Percentiles rank a stretch among this genome's conserved stretches.
These are phyloP conservation scores for Yamadazyma sp. DNA, from an alignment of 1,139 yeast genomes.

Conservation along the genomic window DNA sequence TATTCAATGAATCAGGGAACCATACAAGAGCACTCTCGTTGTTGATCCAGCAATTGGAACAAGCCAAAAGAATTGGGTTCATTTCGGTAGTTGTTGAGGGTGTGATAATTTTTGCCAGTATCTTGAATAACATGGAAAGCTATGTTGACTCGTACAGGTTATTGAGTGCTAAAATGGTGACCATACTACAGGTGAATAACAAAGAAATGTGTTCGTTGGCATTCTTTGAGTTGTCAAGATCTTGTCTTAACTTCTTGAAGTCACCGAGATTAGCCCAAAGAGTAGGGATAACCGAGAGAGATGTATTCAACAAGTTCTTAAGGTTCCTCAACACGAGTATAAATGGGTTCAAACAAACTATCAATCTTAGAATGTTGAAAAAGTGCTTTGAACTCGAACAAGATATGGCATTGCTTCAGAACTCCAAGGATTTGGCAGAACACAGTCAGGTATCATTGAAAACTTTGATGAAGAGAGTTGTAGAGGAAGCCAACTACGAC, in stretches of 20 bases:
- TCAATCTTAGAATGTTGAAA: conserved; percentile 27
- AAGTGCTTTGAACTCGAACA: conserved; percentile 33
- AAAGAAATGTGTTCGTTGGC: conserved; percentile 35
- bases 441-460: conserved; percentile 36
- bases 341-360: conserved; percentile 40
- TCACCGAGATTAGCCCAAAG: conserved; percentile 7
- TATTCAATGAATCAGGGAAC: conserved; percentile 36
- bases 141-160: conserved; percentile 37
- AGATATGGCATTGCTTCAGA: conserved; percentile 29
- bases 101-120: conserved; percentile 34
- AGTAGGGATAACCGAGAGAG: conserved; percentile 9
- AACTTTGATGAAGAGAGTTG: conserved; percentile 27
- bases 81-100: conserved; percentile 41
- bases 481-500: conserved; percentile 33
- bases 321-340: conserved; percentile 42
- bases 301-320: conserved; percentile 26
- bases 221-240: conserved; percentile 36
- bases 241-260: conserved; percentile 23
- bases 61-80: conserved; percentile 43
- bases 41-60: conserved; percentile 43
- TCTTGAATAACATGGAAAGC: conserved; percentile 35
- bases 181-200: conserved; percentile 34
- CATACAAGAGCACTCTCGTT: conserved; percentile 44
- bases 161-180: conserved; percentile 38
- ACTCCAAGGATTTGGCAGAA: conserved; percentile 26